Evolutionary conservation across 192 early-diverging fungal genomes (phyloP), one percentile per base, ranked within the genome.

Genomic region (Coemansia sp.): DNA sequence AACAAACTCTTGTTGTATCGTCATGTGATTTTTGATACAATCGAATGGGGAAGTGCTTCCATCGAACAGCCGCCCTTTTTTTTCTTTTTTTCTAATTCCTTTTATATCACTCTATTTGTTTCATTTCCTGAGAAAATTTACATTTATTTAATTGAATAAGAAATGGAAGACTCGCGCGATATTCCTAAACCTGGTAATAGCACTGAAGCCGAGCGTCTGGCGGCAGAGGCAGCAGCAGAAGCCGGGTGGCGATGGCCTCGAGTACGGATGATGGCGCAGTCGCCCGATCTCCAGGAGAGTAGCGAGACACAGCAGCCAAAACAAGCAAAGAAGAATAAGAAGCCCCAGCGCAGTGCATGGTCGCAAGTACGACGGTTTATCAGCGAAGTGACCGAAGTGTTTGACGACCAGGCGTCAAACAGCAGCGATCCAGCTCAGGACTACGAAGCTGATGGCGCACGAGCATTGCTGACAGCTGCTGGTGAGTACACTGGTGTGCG

Each of bases 1-100:
- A 84, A 90, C 88, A 32, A 85, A 85, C 68, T 67, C 69, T 23
- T 84, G 82, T 61, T 84, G 82, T 59, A 67, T 72, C 4, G 64
- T 84, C 49, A 84, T 84, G 82, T 84, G 76, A 62, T 44, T 46
- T 57, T 17, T 28, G n/a, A 28, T 63, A 11, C 26, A 26, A 26
- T 26, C 26, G 26, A 26, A 26, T 26, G 26, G 26, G 26, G 26
- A 26, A 26, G 26, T 26, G 26, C 26, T 26, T 26, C 26, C 26
- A 26, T 26, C 26, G 26, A 26, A 26, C 26, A 26, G 26, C 26
- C 26, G 26, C 26, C 26, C 26, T 26, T 26, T 26, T 26, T 26
- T 26, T 26, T 26, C 26, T 26, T 63, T 37, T 37, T 3, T 30
- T 28, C 53, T 60, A 47, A 30, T 44, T n/a, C 62, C n/a, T 19